Evolutionary conservation across 169 alveolate species (phyloP).

Genomic region (Eimeria praecox): DNA sequence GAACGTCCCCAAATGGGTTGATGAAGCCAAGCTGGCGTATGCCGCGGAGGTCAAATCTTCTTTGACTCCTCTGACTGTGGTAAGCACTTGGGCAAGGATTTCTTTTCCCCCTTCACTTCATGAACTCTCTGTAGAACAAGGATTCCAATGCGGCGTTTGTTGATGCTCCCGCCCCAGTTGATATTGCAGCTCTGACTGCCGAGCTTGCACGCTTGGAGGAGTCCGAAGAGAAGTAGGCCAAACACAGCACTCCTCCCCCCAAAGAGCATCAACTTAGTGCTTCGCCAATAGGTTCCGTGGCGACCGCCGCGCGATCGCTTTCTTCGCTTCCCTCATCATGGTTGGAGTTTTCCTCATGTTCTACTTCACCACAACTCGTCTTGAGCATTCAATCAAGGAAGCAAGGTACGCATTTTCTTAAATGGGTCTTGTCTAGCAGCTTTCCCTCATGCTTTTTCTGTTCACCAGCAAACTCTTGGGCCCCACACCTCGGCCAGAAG

Average conservation of each 20-base stretch:
- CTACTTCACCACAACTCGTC: slow-evolving; percentile 70
- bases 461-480: slow-evolving; percentile 53
- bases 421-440: neutral
- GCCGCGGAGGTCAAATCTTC: slow-evolving; percentile 62
- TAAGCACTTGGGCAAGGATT: neutral
- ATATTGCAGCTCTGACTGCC: slow-evolving; percentile 66
- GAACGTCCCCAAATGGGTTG: slow-evolving; percentile 51
- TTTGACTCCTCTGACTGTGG: neutral
- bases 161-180: slow-evolving; percentile 26
- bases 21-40: slow-evolving; percentile 63
- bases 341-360: slow-evolving; percentile 64
- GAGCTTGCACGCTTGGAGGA: slow-evolving; percentile 74
- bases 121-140: neutral
- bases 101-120: neutral
- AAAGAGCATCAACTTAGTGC: neutral
- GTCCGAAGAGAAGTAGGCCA: slow-evolving; percentile 45
- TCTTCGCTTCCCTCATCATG: slow-evolving; percentile 60
- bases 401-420: slow-evolving; percentile 10
- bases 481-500: slow-evolving; percentile 59
- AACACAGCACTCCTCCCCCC: neutral
- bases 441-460: neutral
- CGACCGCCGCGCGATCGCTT: slow-evolving; percentile 63
- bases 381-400: slow-evolving; percentile 55
- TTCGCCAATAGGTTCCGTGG: slow-evolving; percentile 40
- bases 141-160: neutral